Evolutionary conservation across 2,329 filamentous ascomycete species (phyloP), one percentile per base, ranked within the genome.

Genomic region (Ramichloridium luteum): DNA sequence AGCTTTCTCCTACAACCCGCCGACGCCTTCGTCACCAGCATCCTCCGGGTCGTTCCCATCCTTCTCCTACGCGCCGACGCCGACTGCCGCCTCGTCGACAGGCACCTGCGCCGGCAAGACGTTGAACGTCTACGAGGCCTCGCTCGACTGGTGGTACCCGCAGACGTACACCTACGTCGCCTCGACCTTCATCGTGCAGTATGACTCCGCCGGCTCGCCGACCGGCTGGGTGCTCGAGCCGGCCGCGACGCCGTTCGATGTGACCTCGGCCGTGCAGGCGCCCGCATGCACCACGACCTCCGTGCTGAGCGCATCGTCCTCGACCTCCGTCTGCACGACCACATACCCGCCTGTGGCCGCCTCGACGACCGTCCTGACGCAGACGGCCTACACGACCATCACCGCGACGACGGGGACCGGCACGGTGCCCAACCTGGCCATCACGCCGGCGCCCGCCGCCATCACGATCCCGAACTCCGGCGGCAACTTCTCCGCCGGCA

Each of bases 101-200:
- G 27, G 20, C 13, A 33, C 28, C 14, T 54, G 51, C 31, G 41
- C 41, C 27, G 51, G 48, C 3, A 44, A 45, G 6, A 56, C 52
- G 1, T 38, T 58, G 17, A 56, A 58, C 37, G 49, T 56, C 5
- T 39, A 49, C 4, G 28, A 43, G 13, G 55, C 53, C 6, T 47
- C 45, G 6, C 39, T 58, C 30, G 51, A 56, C 17, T 58, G 50
- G 40, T 57, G 53, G 53, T 54, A 51, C 28, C 38, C 46, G 4
- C 31, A 44, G 23, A 52, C 51, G 2, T 49, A 50, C 25, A 50
- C 46, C 4, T 49, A 54, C 20, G 44, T 46, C 5, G 49, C 47
- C 6, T 54, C 52, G n/a, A 55, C 48, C 2, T 44, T 54, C 29
- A 40, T 46, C 3, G 34, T 53, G 13, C 40, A 48, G 18, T 44